Evolutionary conservation across 176 grass and related monocot species (phyloP).

Genomic region (Hordeum marinum): DNA sequence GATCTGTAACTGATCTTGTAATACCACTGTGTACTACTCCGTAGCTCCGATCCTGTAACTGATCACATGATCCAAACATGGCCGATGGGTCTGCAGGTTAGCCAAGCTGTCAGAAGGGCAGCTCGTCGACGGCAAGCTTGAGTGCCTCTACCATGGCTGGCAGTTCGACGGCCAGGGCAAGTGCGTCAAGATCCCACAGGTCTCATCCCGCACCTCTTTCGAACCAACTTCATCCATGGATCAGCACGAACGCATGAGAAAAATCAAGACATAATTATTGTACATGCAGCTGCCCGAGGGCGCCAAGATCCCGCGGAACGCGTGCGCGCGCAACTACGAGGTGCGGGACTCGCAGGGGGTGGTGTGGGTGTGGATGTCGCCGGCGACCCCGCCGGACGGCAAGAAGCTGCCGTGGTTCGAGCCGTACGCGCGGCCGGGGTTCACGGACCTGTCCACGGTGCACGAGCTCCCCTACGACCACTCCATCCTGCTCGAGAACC

Average conservation of each 20-base stretch:
- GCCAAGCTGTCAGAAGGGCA: conserved; percentile 90
- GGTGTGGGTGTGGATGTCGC: conserved; percentile 92
- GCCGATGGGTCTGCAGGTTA: conserved; percentile 33
- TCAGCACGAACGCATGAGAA: background rate
- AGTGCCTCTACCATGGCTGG: conserved; percentile 97
- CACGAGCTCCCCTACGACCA: conserved; percentile 98
- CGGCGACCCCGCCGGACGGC: conserved; percentile 36
- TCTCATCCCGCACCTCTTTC: no score
- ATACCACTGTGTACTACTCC: no score
- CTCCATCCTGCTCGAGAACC: conserved; percentile 96
- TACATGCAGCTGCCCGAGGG: conserved; percentile 50
- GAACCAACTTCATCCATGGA: background rate
- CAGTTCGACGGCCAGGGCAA: conserved; percentile 93
- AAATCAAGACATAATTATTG: no score
- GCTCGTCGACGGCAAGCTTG: conserved; percentile 73
- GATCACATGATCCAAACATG: background rate
- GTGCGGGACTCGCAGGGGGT: conserved; percentile 86
- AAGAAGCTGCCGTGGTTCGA: conserved; percentile 80
- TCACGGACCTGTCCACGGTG: conserved; percentile 66
- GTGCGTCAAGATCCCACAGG: conserved; percentile 87
- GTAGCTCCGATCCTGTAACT: background rate
- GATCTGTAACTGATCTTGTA: background rate
- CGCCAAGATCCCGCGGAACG: conserved; percentile 76
- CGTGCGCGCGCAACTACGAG: conserved; percentile 70
- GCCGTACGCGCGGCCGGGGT: conserved; percentile 55